phyloP scores from a whole-genome alignment of 202 grass and related monocot species.

The Eragrostis tef region DNA sequence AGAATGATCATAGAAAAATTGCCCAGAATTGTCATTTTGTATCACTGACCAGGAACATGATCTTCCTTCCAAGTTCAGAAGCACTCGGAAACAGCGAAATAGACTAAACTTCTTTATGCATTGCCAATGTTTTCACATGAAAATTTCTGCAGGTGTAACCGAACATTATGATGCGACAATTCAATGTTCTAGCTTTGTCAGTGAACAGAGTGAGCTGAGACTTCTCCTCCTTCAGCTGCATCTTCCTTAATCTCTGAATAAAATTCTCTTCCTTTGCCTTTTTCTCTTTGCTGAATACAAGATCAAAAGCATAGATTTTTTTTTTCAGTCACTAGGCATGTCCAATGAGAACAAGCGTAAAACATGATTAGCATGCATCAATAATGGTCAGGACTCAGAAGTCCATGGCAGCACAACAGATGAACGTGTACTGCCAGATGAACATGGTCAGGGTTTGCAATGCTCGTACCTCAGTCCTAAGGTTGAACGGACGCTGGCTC shows the following conservation, averaged over 20 bases:
- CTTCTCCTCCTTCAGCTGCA: constrained; percentile 15
- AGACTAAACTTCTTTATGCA: too few relatives aligned
- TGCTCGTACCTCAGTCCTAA: constrained; percentile 73
- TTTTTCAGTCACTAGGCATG: constrained; percentile 6
- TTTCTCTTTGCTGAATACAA: constrained; percentile 74
- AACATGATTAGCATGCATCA: neutral
- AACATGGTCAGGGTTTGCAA: neutral
- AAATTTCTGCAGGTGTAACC: neutral
- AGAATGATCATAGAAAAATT: neutral
- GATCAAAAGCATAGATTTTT: neutral
- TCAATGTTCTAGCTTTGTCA: neutral
- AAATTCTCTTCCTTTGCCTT: constrained; percentile 66
- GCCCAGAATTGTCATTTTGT: neutral
- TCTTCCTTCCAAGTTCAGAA: constrained; percentile 1
- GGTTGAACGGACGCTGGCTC: constrained; percentile 65
- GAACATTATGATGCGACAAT: neutral
- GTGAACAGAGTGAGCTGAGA: neutral
- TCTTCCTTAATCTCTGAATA: constrained; percentile 61
- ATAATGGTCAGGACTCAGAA: too few relatives aligned
- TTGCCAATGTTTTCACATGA: neutral
- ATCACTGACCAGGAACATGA: neutral
- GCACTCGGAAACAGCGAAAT: neutral
- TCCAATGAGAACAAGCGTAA: neutral
- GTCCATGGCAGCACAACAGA: too few relatives aligned
- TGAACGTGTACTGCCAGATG: neutral